Conservation (phyloP, 306 rosid genomes). For the Rosa multiflora region DNA sequence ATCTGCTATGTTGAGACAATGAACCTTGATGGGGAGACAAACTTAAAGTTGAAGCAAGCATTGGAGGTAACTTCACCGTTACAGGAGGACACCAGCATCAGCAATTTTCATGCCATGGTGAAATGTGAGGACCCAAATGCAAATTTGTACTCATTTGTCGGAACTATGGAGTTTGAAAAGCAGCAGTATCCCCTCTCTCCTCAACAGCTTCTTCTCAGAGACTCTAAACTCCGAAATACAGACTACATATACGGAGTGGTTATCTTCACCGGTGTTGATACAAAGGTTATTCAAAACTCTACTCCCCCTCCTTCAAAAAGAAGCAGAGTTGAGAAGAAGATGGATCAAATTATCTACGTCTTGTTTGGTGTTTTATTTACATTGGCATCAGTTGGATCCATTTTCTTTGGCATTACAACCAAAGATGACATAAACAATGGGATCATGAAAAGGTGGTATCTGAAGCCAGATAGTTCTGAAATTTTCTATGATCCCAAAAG, state of each 20-base stretch:
- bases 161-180: slow-evolving; percentile 65
- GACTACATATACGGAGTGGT: slow-evolving; percentile 78
- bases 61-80: slow-evolving; percentile 72
- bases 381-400: slow-evolving; percentile 76
- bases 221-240: slow-evolving; percentile 91
- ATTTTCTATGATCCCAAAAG: slow-evolving; percentile 78
- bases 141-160: slow-evolving; percentile 80
- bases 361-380: slow-evolving; percentile 63
- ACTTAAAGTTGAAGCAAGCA: slow-evolving; percentile 81
- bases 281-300: slow-evolving; percentile 93
- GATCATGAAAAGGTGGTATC: slow-evolving; percentile 80
- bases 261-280: slow-evolving; percentile 82
- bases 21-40: slow-evolving; percentile 98
- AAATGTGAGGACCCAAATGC: slow-evolving; percentile 98
- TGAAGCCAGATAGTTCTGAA: slow-evolving; percentile 72
- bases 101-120: slow-evolving; percentile 54
- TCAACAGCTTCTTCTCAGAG: slow-evolving; percentile 91
- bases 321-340: slow-evolving; percentile 87
- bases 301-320: slow-evolving; percentile 90
- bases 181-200: slow-evolving; percentile 66
- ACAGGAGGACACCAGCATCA: slow-evolving; percentile 49
- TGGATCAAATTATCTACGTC: slow-evolving; percentile 84
- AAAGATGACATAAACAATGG: slow-evolving; percentile 67
- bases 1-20: slow-evolving; percentile 94
- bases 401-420: slow-evolving; percentile 74